Percentiles rank a stretch among this genome's conserved stretches.
Conservation (phyloP, 768 basidiomycete species). For the Lanmaoa rubissima region DNA sequence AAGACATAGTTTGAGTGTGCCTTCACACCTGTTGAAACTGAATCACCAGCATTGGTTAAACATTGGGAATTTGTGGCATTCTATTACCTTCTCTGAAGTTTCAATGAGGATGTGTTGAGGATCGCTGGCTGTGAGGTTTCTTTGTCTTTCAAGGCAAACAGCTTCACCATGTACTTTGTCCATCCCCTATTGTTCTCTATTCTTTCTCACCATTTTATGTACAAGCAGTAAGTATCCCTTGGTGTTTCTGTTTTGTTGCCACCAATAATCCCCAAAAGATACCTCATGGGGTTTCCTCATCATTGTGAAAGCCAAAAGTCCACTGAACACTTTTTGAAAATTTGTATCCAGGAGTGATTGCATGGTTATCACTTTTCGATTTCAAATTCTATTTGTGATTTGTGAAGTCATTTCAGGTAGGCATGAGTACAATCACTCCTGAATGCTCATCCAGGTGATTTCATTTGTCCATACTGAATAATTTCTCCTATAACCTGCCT, state of each 20-base stretch:
- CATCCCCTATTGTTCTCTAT: constrained; percentile 14
- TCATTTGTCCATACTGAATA: background rate
- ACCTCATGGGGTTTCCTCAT: constrained; percentile 15
- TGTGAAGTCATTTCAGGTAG: constrained; percentile 4
- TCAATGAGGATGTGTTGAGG: fast-evolving
- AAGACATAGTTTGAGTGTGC: background rate
- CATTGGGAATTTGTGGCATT: background rate
- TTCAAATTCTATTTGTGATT: constrained; percentile 10
- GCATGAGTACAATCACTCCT: background rate
- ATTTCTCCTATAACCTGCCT: background rate
- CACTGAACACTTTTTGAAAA: background rate
- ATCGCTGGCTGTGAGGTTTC: background rate
- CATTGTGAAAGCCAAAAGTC: background rate
- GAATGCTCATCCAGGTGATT: constrained; percentile 18
- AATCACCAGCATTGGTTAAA: background rate
- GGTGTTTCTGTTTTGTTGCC: no score
- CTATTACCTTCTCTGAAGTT: background rate
- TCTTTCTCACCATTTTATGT: no score
- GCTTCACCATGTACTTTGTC: constrained; percentile 11
- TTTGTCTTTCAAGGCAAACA: background rate
- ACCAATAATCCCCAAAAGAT: no score
- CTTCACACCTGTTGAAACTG: background rate
- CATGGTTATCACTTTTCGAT: background rate
- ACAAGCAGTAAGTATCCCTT: background rate
- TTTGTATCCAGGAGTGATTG: constrained; percentile 5